Conservation (phyloP, 1,284 basidiomycete genomes). For the Malassezia arunalokei region DNA sequence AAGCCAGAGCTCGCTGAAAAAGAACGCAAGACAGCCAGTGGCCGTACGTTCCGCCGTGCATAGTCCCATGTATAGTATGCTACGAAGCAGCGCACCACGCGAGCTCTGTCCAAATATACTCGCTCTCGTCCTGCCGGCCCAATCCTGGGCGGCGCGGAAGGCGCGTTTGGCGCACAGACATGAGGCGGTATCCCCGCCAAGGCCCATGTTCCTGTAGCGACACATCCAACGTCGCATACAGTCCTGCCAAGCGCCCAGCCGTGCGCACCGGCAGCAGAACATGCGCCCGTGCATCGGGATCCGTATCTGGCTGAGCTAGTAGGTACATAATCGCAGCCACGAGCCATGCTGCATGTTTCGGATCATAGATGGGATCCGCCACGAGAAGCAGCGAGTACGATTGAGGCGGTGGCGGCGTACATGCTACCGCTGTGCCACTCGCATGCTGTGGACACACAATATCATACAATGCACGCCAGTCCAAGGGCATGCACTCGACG, state of each 20-base stretch:
- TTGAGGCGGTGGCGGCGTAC: conserved; percentile 9
- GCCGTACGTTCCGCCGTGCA: conserved; percentile 36
- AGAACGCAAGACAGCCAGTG: conserved; percentile 78
- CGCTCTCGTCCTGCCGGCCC: conserved; percentile 13
- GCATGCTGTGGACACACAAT: conserved; percentile 2
- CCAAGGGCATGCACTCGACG: conserved; percentile 8
- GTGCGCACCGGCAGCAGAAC: conserved; percentile 12
- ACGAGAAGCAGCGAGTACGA: conserved; percentile 7
- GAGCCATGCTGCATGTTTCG: conserved; percentile 14
- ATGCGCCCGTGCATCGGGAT: conserved; percentile 12
- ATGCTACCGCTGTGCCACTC: conserved; percentile 1
- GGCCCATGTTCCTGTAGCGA: neutral
- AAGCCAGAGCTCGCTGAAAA: conserved; percentile 74
- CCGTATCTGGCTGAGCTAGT: conserved; percentile 9
- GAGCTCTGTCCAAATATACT: conserved; percentile 15
- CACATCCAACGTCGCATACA: conserved; percentile 12
- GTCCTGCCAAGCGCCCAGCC: conserved; percentile 10
- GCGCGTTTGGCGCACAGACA: neutral
- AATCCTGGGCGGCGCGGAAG: conserved; percentile 8
- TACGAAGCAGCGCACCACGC: conserved; percentile 2
- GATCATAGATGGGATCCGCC: conserved; percentile 13
- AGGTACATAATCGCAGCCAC: conserved; percentile 9
- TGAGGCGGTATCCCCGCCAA: conserved; percentile 5
- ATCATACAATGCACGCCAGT: conserved; percentile 12
- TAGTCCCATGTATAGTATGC: conserved; percentile 12